phyloP scores from a whole-genome alignment of 805 yeast species.

The Saccharomycopsis malanga region DNA sequence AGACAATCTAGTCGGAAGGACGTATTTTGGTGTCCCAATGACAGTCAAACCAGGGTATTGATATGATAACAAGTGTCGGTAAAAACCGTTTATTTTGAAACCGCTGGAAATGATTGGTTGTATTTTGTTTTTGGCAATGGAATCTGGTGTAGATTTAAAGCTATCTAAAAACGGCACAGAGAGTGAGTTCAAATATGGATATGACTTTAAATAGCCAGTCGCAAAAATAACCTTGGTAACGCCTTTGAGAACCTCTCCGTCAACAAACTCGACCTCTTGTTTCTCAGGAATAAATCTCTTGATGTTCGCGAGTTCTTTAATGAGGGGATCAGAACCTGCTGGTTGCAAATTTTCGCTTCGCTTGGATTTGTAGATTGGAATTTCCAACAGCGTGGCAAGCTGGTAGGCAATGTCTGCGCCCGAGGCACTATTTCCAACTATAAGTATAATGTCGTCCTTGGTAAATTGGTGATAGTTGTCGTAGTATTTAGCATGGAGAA shows the following conservation, averaged over 20 bases:
- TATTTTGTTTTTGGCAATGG: constrained; percentile 23
- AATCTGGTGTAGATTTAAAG: background rate
- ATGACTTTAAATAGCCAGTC: constrained; percentile 65
- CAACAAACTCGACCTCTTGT: constrained; percentile 38
- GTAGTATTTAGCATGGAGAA: constrained; percentile 53
- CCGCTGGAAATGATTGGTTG: constrained; percentile 41
- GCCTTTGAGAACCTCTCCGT: constrained; percentile 38
- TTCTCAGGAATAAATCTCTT: constrained; percentile 32
- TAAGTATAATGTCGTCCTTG: constrained; percentile 35
- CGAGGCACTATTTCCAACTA: constrained; percentile 74
- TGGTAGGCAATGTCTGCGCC: constrained; percentile 69
- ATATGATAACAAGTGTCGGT: constrained; percentile 51
- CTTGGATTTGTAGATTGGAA: constrained; percentile 41
- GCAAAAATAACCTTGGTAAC: constrained; percentile 60
- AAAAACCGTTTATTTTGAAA: constrained; percentile 42
- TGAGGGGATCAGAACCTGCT: constrained; percentile 37
- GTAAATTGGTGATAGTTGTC: constrained; percentile 39
- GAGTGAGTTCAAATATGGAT: constrained; percentile 48
- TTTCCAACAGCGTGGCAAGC: constrained; percentile 37
- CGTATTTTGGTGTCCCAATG: constrained; percentile 54
- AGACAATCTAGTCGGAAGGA: constrained; percentile 55
- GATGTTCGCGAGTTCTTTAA: constrained; percentile 39
- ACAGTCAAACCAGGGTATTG: constrained; percentile 60
- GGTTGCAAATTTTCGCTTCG: constrained; percentile 35
- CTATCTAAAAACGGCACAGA: constrained; percentile 8